phyloP scores from a whole-genome alignment of 2,329 filamentous ascomycete species.

The Chalaropsis ovoidea region DNA sequence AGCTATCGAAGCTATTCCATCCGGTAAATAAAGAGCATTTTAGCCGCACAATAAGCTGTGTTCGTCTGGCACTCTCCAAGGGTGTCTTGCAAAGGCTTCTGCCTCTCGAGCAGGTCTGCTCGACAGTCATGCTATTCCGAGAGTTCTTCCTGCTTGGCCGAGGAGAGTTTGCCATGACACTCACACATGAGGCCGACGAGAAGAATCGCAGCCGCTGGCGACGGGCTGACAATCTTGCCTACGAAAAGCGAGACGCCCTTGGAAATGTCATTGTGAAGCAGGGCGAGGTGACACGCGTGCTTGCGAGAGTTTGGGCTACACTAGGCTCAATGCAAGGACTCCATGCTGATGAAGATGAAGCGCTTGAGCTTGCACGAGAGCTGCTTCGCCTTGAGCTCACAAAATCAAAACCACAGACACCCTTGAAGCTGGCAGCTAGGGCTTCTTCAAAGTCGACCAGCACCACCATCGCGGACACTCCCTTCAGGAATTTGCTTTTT shows the following conservation, averaged over 20 bases:
- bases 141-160: slow-evolving; percentile 80
- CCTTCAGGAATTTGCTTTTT: slow-evolving; percentile 73
- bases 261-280: slow-evolving; percentile 63
- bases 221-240: slow-evolving; percentile 48
- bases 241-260: slow-evolving; percentile 49
- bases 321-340: slow-evolving; percentile 63
- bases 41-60: slow-evolving; percentile 60
- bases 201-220: slow-evolving; percentile 65
- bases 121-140: slow-evolving; percentile 65
- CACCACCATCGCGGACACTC: slow-evolving; percentile 32
- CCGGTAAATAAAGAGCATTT: slow-evolving; percentile 36
- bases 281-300: slow-evolving; percentile 67
- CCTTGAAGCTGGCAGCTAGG: slow-evolving; percentile 30
- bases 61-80: slow-evolving; percentile 71
- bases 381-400: slow-evolving; percentile 58
- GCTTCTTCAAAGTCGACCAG: slow-evolving; percentile 28
- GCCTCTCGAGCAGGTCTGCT: slow-evolving; percentile 64
- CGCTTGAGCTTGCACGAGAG: slow-evolving; percentile 71
- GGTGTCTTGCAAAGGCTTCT: slow-evolving; percentile 75
- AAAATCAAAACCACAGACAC: slow-evolving; percentile 38
- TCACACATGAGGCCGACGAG: slow-evolving; percentile 77
- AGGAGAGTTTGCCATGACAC: slow-evolving; percentile 80
- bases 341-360: slow-evolving; percentile 67
- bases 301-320: slow-evolving; percentile 68
- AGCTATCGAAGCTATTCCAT: slow-evolving; percentile 52